phyloP scores from a whole-genome alignment of 495 filamentous ascomycete species.

The Penicillium simplicissimum region DNA sequence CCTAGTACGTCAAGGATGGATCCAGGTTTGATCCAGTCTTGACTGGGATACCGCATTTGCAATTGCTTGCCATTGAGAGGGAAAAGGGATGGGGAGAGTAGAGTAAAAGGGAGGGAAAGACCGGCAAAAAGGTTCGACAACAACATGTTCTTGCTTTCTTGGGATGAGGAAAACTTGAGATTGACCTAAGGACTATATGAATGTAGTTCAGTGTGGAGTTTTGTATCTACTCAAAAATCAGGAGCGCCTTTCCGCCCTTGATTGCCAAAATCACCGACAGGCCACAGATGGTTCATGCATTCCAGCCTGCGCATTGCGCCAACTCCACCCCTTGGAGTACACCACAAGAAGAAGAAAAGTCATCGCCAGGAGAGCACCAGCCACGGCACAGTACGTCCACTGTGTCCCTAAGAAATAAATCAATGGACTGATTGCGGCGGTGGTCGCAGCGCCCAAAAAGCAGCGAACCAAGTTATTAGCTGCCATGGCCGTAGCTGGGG shows the following conservation, averaged over 20 bases:
- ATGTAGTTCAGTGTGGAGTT: too few species aligned
- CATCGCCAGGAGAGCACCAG: slow-evolving; percentile 10
- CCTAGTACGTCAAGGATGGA: slow-evolving; percentile 14
- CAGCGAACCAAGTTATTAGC: slow-evolving; percentile 71
- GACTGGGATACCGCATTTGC: slow-evolving; percentile 14
- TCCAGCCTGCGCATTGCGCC: slow-evolving; percentile 12
- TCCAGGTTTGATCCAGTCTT: slow-evolving; percentile 17
- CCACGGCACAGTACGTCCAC: slow-evolving; percentile 25
- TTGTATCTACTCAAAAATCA: too few species aligned
- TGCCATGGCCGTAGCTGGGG: slow-evolving; percentile 63
- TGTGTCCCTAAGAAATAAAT: slow-evolving; percentile 32
- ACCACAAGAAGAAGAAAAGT: slow-evolving; percentile 23
- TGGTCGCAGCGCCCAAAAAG: slow-evolving; percentile 61
- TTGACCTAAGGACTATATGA: too few species aligned
- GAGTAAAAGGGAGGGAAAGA: not conserved
- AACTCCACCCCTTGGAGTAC: slow-evolving; percentile 19
- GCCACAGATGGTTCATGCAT: not conserved
- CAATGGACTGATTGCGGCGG: slow-evolving; percentile 60
- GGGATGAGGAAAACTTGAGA: too few species aligned
- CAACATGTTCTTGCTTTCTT: not conserved
- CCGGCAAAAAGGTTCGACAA: not conserved
- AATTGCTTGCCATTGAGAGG: slow-evolving; percentile 7
- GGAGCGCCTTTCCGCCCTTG: too few species aligned
- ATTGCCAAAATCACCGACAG: slow-evolving; percentile 2
- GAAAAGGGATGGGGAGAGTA: not conserved